These are phyloP conservation scores for Penicillium daleae DNA, from an alignment of 495 filamentous ascomycete species.

Conservation along the genomic window DNA sequence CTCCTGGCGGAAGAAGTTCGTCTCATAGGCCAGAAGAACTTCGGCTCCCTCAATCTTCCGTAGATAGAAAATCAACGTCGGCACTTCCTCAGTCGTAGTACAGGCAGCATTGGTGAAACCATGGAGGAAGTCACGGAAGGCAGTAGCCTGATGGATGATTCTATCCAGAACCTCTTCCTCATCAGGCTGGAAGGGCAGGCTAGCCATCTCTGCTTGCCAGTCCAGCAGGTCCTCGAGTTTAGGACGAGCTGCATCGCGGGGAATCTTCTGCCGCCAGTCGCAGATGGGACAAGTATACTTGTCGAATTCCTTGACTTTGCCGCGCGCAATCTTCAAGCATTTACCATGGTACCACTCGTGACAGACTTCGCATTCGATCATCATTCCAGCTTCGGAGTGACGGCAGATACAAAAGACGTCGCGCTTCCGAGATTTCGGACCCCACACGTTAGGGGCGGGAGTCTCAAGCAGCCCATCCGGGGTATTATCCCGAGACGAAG, in stretches of 20 bases:
- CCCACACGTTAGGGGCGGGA: constrained; percentile 47
- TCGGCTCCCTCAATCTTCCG: constrained; percentile 98
- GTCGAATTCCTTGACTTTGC: constrained; percentile 97
- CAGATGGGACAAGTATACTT: constrained; percentile 99
- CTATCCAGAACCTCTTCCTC: constrained; percentile 83
- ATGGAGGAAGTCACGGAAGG: constrained; percentile 82
- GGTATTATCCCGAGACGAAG: constrained; percentile 81
- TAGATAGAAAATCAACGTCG: constrained; percentile 93
- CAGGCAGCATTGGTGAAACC: constrained; percentile 79
- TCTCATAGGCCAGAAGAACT: constrained; percentile 88
- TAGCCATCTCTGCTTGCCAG: constrained; percentile 85
- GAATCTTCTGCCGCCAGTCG: constrained; percentile 96
- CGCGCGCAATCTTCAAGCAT: constrained; percentile 95
- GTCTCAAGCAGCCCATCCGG: constrained; percentile 67
- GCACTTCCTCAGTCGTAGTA: constrained; percentile 81
- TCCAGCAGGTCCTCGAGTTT: constrained; percentile 89
- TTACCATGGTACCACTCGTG: constrained; percentile 99
- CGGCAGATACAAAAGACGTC: constrained; percentile 99
- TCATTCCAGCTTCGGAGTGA: constrained; percentile 91
- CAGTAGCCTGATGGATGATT: constrained; percentile 81
- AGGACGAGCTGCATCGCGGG: constrained; percentile 94
- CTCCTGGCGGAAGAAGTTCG: constrained; percentile 95
- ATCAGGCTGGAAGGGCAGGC: constrained; percentile 92
- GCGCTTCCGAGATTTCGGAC: constrained; percentile 55
- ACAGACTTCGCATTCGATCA: constrained; percentile 98